Percentiles rank a stretch among this genome's conserved stretches.
phyloP scores from a whole-genome alignment of 2,329 filamentous ascomycete species.

The Aschersonia sp. region DNA sequence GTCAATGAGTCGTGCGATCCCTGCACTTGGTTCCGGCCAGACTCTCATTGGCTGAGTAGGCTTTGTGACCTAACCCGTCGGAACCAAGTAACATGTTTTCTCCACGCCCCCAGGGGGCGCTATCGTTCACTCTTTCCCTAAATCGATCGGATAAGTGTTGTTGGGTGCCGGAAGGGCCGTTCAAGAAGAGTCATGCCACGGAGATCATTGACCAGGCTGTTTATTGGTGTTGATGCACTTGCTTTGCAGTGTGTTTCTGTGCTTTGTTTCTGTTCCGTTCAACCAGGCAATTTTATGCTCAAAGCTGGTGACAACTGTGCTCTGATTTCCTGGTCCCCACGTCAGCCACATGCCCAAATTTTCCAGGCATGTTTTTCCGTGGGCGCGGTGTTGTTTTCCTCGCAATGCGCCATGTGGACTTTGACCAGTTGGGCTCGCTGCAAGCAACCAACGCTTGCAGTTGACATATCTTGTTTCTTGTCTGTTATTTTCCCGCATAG shows the following conservation, averaged over 20 bases:
- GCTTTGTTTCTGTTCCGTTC: not conserved
- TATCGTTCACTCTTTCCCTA: too few species aligned
- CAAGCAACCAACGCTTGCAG: too few species aligned
- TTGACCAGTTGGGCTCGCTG: not conserved
- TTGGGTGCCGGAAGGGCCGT: too few species aligned
- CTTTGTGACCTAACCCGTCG: not conserved
- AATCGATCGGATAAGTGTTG: too few species aligned
- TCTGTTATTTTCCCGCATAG: too few species aligned
- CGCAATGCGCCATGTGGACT: not conserved
- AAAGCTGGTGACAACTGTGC: not conserved
- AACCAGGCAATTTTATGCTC: not conserved
- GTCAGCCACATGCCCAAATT: not conserved
- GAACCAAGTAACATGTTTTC: not conserved
- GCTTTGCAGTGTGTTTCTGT: not conserved
- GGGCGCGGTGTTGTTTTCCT: not conserved
- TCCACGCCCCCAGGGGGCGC: too few species aligned
- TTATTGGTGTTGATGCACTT: not conserved
- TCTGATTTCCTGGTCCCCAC: not conserved
- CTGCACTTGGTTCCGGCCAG: not conserved
- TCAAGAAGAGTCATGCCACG: not conserved
- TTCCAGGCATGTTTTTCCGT: not conserved
- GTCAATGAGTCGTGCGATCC: not conserved
- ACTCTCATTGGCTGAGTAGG: not conserved
- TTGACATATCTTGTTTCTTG: too few species aligned
- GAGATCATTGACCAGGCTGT: not conserved